Evolutionary conservation across 2,329 filamentous ascomycete genomes (phyloP), one percentile per base, ranked within the genome.

Genomic region (Biscogniauxia sp.): DNA sequence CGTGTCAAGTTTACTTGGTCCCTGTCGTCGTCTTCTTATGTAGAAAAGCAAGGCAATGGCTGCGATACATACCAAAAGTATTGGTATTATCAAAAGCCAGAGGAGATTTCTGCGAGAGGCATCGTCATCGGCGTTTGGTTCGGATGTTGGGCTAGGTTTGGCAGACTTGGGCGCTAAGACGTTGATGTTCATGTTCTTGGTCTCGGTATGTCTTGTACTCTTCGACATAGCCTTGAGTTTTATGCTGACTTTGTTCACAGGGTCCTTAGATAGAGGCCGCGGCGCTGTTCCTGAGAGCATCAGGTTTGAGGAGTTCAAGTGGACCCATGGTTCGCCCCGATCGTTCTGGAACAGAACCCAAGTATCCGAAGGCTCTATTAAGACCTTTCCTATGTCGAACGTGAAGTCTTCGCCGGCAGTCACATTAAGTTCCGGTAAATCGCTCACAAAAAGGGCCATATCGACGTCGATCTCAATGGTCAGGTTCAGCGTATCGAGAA

Each of bases 401-500:
- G 68, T 67, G 52, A 75, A 69, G 23, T 69, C 62, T 6, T 64
- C 59, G 11, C 74, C 72, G 2, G 65, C 61, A 3, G 66, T 69
- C 3, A 73, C 20, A 51, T 72, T 66, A 28, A 75, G 66, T 54
- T 66, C 62, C 1, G 73, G 69, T 19, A 74, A 58, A 51, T 72
- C 65, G 8, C 68, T 65, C 51, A 68, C 60, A 62, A 76, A 71
- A 49, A 74, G 54, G 3, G 54, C n/a, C 17, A 51, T 28, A 9
- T 64, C 56, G 17, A 74, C 68, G 1, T 64, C 57, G 25, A 74
- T 66, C 15, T 55, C 62, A 7, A 91, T 70, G 0, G 84, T 84
- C 15, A 86, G 77, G 54, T 82, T 84, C 6, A 90, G 82, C 4
- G 75, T 76, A 69, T 91, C 84, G 5, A 80, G 81, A 63, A 82